phyloP scores from a whole-genome alignment of 2,329 filamentous ascomycete genomes.

The Sporothrix pseudoabietina region DNA sequence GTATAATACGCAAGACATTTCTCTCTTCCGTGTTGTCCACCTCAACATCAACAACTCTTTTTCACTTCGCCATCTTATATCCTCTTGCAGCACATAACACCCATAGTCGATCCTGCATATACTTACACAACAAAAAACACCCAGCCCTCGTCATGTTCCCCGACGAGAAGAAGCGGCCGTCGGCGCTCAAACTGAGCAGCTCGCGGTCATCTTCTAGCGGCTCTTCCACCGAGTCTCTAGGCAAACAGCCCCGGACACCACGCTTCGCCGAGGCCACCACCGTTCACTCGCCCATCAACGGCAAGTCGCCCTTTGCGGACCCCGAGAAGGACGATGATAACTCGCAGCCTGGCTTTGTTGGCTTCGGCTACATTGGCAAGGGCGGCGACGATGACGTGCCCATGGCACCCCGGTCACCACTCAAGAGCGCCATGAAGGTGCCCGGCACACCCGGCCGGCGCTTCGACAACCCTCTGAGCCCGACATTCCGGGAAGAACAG shows the following conservation, averaged over 20 bases:
- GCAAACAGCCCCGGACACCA: slow-evolving; percentile 69
- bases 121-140: slow-evolving; percentile 23
- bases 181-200: slow-evolving; percentile 57
- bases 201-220: slow-evolving; percentile 54
- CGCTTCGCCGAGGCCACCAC: slow-evolving; percentile 81
- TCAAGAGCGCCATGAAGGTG: slow-evolving; percentile 88
- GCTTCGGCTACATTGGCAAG: slow-evolving; percentile 84
- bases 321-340: slow-evolving; percentile 56
- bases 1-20: slow-evolving; percentile 16
- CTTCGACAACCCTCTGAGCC: slow-evolving; percentile 78
- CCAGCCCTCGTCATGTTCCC: slow-evolving; percentile 38
- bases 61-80: slow-evolving; percentile 20
- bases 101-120: slow-evolving; percentile 37
- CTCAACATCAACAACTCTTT: slow-evolving; percentile 1
- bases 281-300: slow-evolving; percentile 73
- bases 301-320: slow-evolving; percentile 59
- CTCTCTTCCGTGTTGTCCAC: slow-evolving; percentile 30
- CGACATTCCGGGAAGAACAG: slow-evolving; percentile 88
- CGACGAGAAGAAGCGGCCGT: slow-evolving; percentile 60
- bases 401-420: slow-evolving; percentile 72
- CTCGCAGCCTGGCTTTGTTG: slow-evolving; percentile 78
- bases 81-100: slow-evolving; percentile 13
- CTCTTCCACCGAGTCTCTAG: slow-evolving; percentile 56
- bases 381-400: slow-evolving; percentile 58
- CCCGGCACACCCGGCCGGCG: slow-evolving; percentile 78